Base-by-base conservation (phyloP, 305 asterid species). In the Rubia tinctorum region DNA sequence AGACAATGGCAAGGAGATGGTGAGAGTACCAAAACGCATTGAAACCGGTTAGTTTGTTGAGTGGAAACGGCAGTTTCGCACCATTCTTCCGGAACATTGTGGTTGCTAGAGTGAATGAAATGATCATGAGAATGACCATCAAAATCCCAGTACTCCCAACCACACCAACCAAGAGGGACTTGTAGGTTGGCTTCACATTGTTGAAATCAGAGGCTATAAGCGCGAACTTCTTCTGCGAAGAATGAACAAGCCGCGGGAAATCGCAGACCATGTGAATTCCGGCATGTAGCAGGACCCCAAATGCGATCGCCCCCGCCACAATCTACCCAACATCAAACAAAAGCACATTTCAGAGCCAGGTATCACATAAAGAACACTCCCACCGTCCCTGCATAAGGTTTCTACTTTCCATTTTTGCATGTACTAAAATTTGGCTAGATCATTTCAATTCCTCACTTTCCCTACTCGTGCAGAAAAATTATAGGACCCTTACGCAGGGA, bases 11-110 rank as follows among this genome's bases (percentile, higher is more conserved):
- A 37, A 93, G 88, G 71, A 93, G 95, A 78, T 93, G 98, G 79
- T 93, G 98, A 51, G 98, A 91, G 75, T 90, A 91, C 98, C 98
- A 93, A 80, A 93, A 93, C 22, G 98, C 96, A 69, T 93, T 93
- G 81, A 93, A 93, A 66, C 98, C 98, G 0, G 98, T 89, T n/a
- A 93, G 76, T 83, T 82, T 81, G 82, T 88, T 89, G n/a, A 87
- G 83, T 0, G 97, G 96, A 4, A 88, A 69, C 45, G 97, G 97
- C 72, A 93, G 82, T 84, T 87, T 88, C 74, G 83, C 81, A 18
- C 80, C 86, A 23, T 87, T 88, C 77, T 76, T 89, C 66, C 98
- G 73, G 78, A 93, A 93, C 61, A 82, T 63, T 34, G 93, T 78
- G 2, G 92, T 86, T 61, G 98, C 98, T 51, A 91, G 79, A n/a